Percentiles rank a stretch among this genome's conserved stretches.
These are phyloP conservation scores for Candida nonsorbophila DNA, from an alignment of 805 yeast genomes.

Conservation along the genomic window DNA sequence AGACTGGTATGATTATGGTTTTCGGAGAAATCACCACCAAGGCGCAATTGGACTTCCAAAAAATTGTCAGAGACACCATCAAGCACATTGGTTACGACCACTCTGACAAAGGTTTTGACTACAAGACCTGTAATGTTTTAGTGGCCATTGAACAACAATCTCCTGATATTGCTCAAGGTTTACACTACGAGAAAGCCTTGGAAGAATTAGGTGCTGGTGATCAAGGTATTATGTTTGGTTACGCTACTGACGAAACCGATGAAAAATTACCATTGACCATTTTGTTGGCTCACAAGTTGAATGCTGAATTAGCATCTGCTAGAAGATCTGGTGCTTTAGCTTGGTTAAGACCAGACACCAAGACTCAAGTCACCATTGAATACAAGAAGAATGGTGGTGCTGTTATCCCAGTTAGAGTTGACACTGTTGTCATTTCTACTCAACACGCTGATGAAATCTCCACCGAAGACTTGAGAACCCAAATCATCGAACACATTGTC, in stretches of 20 bases:
- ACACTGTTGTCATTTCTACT: constrained; percentile 94
- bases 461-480: constrained; percentile 84
- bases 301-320: constrained; percentile 94
- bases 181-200: constrained; percentile 90
- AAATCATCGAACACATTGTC: constrained; percentile 74
- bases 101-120: constrained; percentile 95
- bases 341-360: constrained; percentile 99
- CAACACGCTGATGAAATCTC: constrained; percentile 96
- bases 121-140: constrained; percentile 97
- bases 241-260: constrained; percentile 98
- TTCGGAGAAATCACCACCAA: constrained; percentile 99
- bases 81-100: constrained; percentile 97
- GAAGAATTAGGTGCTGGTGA: constrained; percentile 99
- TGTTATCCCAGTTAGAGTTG: constrained; percentile 92
- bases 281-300: constrained; percentile 89
- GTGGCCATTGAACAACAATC: constrained; percentile 99
- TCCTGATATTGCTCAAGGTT: constrained; percentile 98
- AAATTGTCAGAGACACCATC: constrained; percentile 96
- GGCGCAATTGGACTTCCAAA: constrained; percentile 93
- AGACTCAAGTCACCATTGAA: constrained; percentile 98
- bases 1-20: constrained; percentile 99
- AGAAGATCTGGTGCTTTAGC: constrained; percentile 92
- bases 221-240: constrained; percentile 99
- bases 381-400: constrained; percentile 94
- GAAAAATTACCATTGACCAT: constrained; percentile 95